Conservation (phyloP, 306 rosid genomes). For the Crataegus laevigata region DNA sequence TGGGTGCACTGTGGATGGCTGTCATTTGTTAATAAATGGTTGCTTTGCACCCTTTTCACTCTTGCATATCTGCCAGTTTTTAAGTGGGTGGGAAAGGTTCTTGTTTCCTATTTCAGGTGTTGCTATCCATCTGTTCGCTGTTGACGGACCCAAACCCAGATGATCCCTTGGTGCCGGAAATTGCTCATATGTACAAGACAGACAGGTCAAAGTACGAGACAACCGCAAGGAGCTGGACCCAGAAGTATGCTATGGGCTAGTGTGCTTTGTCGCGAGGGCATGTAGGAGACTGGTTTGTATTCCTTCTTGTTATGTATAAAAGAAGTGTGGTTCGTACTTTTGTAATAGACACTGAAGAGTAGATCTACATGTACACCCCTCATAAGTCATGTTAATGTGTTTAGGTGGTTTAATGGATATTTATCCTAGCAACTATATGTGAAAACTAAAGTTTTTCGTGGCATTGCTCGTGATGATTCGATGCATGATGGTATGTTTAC, state of each 20-base stretch:
- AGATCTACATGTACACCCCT: slow-evolving; percentile 12
- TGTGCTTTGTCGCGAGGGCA: slow-evolving; percentile 25
- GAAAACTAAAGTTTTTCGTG: not conserved
- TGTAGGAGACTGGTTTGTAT: slow-evolving; percentile 24
- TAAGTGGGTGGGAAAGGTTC: slow-evolving; percentile 55
- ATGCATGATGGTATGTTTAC: not conserved
- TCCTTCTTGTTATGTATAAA: slow-evolving; percentile 30
- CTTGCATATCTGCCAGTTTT: slow-evolving; percentile 33
- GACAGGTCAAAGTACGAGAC: slow-evolving; percentile 82
- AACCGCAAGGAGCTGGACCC: slow-evolving; percentile 88
- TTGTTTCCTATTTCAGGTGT: slow-evolving; percentile 57
- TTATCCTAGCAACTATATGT: not conserved
- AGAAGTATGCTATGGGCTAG: slow-evolving; percentile 90
- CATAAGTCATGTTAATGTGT: slow-evolving; percentile 4
- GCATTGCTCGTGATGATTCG: not conserved
- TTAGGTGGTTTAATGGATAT: not conserved
- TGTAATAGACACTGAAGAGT: slow-evolving; percentile 29
- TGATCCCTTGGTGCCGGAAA: slow-evolving; percentile 79
- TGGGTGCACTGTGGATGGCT: not conserved
- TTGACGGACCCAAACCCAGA: slow-evolving; percentile 89
- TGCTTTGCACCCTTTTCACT: slow-evolving; percentile 14
- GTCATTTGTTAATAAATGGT: slow-evolving; percentile 21
- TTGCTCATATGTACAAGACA: slow-evolving; percentile 74
- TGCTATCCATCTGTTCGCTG: slow-evolving; percentile 79
- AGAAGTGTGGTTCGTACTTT: slow-evolving; percentile 26